A percentile compares a stretch with the other conserved stretches of the same genome.
Evolutionary conservation across 257 asterid species (phyloP).

Genomic region (Gentiana straminea): DNA sequence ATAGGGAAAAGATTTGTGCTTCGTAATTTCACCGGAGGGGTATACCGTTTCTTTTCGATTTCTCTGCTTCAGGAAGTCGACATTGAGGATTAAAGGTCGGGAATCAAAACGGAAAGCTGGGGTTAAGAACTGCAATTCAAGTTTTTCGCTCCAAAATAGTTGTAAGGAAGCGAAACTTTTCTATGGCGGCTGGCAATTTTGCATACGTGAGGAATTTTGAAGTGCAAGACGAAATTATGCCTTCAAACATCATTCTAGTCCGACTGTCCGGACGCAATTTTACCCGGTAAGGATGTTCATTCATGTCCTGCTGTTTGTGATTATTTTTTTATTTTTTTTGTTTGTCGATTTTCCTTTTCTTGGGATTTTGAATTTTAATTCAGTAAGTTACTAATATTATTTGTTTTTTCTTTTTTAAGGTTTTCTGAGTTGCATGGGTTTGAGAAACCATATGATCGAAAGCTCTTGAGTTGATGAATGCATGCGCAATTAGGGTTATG

Average conservation of each 20-base stretch:
- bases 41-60: too few relatives aligned
- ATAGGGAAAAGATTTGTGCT: too few relatives aligned
- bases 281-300: slow-evolving; percentile 21
- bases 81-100: too few relatives aligned
- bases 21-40: too few relatives aligned
- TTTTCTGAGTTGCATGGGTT: slow-evolving; percentile 67
- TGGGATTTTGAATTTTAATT: slow-evolving; percentile 1
- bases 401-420: slow-evolving; percentile 19
- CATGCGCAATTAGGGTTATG: slow-evolving; percentile 47
- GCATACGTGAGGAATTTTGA: slow-evolving; percentile 78
- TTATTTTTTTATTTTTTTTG: background rate
- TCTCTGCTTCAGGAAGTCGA: too few relatives aligned
- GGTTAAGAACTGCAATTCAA: too few relatives aligned
- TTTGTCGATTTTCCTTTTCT: background rate
- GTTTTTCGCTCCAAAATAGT: too few relatives aligned
- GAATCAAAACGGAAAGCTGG: too few relatives aligned
- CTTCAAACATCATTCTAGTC: slow-evolving; percentile 51
- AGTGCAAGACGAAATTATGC: slow-evolving; percentile 49
- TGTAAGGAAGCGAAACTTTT: too few relatives aligned
- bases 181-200: slow-evolving; percentile 77
- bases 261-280: slow-evolving; percentile 50
- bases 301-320: background rate
- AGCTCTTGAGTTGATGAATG: slow-evolving; percentile 63
- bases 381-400: slow-evolving; percentile 1
- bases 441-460: slow-evolving; percentile 58